phyloP scores from a whole-genome alignment of 2,329 filamentous ascomycete species.

The Verticillium albo-atrum region DNA sequence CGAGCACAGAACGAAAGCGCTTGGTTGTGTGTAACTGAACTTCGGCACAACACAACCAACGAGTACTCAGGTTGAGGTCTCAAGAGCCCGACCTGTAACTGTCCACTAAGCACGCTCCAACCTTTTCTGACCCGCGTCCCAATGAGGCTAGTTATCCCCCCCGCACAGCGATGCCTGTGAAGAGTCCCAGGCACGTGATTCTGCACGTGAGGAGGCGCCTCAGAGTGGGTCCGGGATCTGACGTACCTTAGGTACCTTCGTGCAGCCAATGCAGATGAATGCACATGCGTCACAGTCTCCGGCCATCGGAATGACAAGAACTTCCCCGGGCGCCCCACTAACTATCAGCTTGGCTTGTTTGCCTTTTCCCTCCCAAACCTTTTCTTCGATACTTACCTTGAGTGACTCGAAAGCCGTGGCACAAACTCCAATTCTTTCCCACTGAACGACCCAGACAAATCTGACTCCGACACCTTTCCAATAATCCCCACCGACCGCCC shows the following conservation, averaged over 20 bases:
- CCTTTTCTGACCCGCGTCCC: not conserved
- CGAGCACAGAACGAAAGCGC: too few relatives aligned
- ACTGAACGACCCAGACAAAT: not conserved
- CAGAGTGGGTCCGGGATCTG: not conserved
- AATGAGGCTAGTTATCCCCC: too few relatives aligned
- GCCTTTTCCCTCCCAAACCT: not conserved
- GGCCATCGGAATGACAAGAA: not conserved
- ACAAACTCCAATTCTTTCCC: not conserved
- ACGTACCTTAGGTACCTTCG: too few relatives aligned
- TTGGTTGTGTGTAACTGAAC: too few relatives aligned
- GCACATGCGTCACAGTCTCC: not conserved
- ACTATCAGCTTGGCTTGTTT: not conserved
- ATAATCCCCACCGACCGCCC: not conserved
- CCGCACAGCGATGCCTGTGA: too few relatives aligned
- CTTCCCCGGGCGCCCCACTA: not conserved
- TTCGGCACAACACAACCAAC: too few relatives aligned
- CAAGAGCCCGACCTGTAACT: not conserved
- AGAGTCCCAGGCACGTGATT: not conserved
- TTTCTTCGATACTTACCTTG: not conserved
- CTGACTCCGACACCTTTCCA: not conserved
- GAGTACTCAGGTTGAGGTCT: too few relatives aligned
- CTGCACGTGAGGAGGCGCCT: not conserved
- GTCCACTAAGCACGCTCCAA: too few relatives aligned
- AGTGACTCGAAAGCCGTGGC: not conserved
- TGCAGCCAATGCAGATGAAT: too few relatives aligned